Conservation (phyloP, 768 basidiomycete species). For the Podaxis rugospora region DNA sequence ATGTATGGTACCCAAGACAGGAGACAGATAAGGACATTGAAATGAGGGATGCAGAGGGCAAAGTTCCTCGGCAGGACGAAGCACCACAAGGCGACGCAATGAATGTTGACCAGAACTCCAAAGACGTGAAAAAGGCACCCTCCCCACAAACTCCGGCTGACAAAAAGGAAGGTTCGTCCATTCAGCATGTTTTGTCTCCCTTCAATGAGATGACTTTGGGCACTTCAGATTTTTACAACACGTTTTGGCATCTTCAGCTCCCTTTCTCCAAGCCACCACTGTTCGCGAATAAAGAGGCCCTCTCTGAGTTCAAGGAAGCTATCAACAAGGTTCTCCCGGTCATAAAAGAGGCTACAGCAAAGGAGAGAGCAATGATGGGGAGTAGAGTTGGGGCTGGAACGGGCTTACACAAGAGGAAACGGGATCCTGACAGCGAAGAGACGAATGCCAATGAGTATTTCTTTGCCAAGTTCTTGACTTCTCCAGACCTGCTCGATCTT, state of each 20-base stretch:
- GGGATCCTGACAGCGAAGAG: slow-evolving; percentile 56
- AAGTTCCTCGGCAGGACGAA: slow-evolving; percentile 19
- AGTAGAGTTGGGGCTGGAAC: slow-evolving; percentile 43
- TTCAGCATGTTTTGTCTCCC: not conserved
- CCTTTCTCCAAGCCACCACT: slow-evolving; percentile 78
- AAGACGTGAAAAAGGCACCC: slow-evolving; percentile 28
- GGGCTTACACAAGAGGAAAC: slow-evolving; percentile 55
- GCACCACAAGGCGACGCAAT: slow-evolving; percentile 40
- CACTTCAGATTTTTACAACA: slow-evolving; percentile 71
- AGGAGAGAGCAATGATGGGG: slow-evolving; percentile 87
- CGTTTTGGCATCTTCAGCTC: slow-evolving; percentile 86
- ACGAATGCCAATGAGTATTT: slow-evolving; percentile 69
- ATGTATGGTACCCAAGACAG: slow-evolving; percentile 36
- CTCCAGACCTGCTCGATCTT: slow-evolving; percentile 78
- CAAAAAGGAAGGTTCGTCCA: slow-evolving; percentile 55
- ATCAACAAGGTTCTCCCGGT: slow-evolving; percentile 72
- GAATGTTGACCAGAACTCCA: slow-evolving; percentile 48
- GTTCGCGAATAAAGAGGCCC: slow-evolving; percentile 53
- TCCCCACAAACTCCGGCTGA: slow-evolving; percentile 25
- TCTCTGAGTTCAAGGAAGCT: slow-evolving; percentile 63
- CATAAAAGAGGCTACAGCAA: slow-evolving; percentile 82
- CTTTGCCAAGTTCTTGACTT: slow-evolving; percentile 92
- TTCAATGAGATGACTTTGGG: not conserved
- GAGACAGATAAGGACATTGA: slow-evolving; percentile 25
- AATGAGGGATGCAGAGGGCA: slow-evolving; percentile 18